Conservation (phyloP, 345 rosid species). For the Citrus glauca region DNA sequence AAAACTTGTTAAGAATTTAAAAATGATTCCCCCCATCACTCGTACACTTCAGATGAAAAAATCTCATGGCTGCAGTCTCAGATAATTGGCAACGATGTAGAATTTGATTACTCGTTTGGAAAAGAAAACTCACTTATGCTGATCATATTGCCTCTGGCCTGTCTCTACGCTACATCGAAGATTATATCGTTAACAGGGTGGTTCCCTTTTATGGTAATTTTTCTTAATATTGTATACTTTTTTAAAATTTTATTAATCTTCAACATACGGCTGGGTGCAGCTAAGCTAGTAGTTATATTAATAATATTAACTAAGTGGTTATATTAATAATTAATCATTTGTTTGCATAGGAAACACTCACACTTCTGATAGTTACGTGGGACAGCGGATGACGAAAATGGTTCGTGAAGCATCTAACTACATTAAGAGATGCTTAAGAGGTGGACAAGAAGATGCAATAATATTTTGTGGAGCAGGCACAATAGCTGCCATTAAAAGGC, state of each 20-base stretch:
- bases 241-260: too few species aligned
- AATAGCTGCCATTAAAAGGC: slow-evolving; percentile 17
- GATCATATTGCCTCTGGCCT: slow-evolving; percentile 27
- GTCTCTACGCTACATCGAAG: slow-evolving; percentile 43
- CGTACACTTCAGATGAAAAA: neutral
- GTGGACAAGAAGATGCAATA: slow-evolving; percentile 38
- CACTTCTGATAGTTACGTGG: slow-evolving; percentile 23
- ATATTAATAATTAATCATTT: too few species aligned
- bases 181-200: slow-evolving; percentile 37
- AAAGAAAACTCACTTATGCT: too few species aligned
- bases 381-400: slow-evolving; percentile 44
- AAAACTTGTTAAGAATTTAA: too few species aligned
- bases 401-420: slow-evolving; percentile 38
- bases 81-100: slow-evolving; percentile 31
- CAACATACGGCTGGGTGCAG: too few species aligned
- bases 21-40: too few species aligned
- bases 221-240: too few species aligned
- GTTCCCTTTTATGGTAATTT: slow-evolving; percentile 53
- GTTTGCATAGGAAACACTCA: neutral
- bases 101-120: slow-evolving; percentile 12
- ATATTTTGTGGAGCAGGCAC: slow-evolving; percentile 55
- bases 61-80: slow-evolving; percentile 50
- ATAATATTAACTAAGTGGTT: too few species aligned
- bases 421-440: slow-evolving; percentile 50
- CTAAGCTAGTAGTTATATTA: too few species aligned